Conservation (phyloP, 2,329 filamentous ascomycete species). For the Fusarium irregulare region DNA sequence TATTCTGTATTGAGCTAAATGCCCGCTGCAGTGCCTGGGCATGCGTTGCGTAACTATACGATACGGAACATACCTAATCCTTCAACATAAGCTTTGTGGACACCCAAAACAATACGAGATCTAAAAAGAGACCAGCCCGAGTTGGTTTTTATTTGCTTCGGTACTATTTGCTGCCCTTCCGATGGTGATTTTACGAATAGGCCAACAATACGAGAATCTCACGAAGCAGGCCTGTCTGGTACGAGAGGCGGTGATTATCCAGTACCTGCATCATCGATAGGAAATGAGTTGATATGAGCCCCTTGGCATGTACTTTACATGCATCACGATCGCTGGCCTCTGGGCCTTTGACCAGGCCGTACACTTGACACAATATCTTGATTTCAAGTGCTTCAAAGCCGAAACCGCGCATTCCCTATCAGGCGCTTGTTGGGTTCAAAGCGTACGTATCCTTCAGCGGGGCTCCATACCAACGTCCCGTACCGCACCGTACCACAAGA, state of each 20-base stretch:
- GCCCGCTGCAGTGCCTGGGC: constrained; percentile 14
- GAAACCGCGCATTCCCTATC: neutral
- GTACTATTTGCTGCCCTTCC: constrained; percentile 9
- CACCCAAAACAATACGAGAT: constrained; percentile 40
- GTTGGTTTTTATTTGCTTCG: neutral
- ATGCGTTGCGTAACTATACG: constrained; percentile 11
- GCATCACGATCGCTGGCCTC: neutral
- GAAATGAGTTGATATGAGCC: neutral
- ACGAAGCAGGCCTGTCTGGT: neutral
- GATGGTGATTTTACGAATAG: constrained; percentile 7
- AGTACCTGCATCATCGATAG: neutral
- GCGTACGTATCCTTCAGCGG: constrained; percentile 4
- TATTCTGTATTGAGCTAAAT: constrained; percentile 11
- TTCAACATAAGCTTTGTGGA: constrained; percentile 26
- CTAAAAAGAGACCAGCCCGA: constrained; percentile 22
- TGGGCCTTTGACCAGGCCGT: neutral
- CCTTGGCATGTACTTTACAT: neutral
- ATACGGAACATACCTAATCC: constrained; percentile 9
- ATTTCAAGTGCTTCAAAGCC: constrained; percentile 1
- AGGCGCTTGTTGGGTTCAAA: neutral
- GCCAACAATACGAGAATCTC: constrained; percentile 17
- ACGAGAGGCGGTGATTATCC: neutral
- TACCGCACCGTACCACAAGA: neutral
- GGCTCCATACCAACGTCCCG: constrained; percentile 13
- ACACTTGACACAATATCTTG: constrained; percentile 5